A percentile compares a stretch with the other conserved stretches of the same genome.
Conservation (phyloP, 345 rosid species). For the Firmiana major region DNA sequence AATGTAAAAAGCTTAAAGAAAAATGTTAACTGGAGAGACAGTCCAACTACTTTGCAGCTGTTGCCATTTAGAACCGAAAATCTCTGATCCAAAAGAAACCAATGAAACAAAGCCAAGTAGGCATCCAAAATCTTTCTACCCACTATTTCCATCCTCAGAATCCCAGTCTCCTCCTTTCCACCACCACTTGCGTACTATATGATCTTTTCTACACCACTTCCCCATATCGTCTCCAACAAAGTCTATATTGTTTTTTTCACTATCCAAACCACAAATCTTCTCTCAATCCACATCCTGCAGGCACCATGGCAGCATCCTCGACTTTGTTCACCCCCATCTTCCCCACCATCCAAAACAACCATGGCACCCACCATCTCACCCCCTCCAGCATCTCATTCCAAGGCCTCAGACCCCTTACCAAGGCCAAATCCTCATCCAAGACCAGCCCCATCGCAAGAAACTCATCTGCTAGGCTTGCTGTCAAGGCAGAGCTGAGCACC, state of each 20-base stretch:
- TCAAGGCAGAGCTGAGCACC: constrained; percentile 73
- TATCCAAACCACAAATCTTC: background rate
- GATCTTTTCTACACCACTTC: background rate
- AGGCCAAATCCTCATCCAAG: constrained; percentile 36
- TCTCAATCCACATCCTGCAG: background rate
- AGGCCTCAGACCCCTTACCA: constrained; percentile 35
- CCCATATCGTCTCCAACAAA: background rate
- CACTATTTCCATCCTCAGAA: constrained; percentile 32
- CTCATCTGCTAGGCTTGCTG: constrained; percentile 21
- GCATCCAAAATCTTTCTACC: constrained; percentile 25
- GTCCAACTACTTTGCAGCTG: background rate
- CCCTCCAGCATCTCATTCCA: constrained; percentile 43
- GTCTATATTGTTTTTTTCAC: background rate
- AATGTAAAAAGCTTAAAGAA: too few species aligned
- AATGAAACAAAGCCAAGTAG: constrained; percentile 40
- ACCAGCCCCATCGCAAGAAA: constrained; percentile 23
- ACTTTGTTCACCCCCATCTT: constrained; percentile 25
- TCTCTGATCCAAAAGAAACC: constrained; percentile 37
- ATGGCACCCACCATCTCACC: constrained; percentile 27
- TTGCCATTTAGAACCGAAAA: background rate
- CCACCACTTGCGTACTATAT: background rate
- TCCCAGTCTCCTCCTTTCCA: background rate
- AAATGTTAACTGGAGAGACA: too few species aligned
- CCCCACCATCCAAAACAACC: constrained; percentile 36
- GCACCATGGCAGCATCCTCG: constrained; percentile 30